phyloP scores from a whole-genome alignment of 345 rosid genomes.

The Reutealis trisperma region DNA sequence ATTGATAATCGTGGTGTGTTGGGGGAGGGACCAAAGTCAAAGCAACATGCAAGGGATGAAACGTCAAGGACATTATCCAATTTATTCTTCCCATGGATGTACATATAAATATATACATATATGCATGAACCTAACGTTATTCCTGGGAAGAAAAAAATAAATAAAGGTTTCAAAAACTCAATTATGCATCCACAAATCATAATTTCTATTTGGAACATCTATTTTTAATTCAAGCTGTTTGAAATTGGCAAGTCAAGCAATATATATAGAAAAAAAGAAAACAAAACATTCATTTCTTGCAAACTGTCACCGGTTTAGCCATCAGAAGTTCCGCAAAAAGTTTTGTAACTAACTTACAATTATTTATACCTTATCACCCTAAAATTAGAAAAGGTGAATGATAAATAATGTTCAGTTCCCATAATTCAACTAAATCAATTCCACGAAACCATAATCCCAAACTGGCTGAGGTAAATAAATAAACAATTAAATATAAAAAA shows the following conservation, averaged over 20 bases:
- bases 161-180: not conserved
- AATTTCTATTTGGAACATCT: not conserved
- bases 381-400: not conserved
- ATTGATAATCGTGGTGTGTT: not conserved
- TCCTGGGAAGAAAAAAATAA: not conserved
- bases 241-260: not conserved
- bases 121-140: too few relatives aligned
- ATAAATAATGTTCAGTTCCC: not conserved
- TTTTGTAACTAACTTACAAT: not conserved
- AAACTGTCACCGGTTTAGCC: not conserved
- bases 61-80: not conserved
- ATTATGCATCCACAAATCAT: not conserved
- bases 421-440: not conserved
- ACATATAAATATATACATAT: not conserved
- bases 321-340: not conserved
- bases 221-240: not conserved
- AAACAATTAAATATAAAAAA: too few relatives aligned
- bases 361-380: not conserved
- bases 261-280: too few relatives aligned
- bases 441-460: not conserved
- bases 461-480: not conserved
- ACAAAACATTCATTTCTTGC: not conserved
- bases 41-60: conserved; percentile 2
- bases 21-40: not conserved
- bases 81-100: not conserved